Percentiles rank a stretch among this genome's conserved stretches.
phyloP scores from a whole-genome alignment of 2,329 filamentous ascomycete genomes.

The Aureobasidium sp. region DNA sequence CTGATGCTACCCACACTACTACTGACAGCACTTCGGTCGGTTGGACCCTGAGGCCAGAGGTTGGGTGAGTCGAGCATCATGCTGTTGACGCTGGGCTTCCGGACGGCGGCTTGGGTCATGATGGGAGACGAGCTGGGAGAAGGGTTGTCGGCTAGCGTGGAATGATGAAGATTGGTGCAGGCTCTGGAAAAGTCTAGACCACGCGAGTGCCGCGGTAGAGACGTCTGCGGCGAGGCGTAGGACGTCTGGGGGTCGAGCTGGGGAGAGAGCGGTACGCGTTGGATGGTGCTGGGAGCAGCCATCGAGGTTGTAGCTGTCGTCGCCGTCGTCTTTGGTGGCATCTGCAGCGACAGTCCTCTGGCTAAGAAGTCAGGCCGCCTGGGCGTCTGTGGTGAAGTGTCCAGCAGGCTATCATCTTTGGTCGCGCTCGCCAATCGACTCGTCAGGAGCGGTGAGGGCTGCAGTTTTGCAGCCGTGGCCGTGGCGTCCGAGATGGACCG shows the following conservation, averaged over 20 bases:
- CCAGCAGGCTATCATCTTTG: slow-evolving; percentile 41
- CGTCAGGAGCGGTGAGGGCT: slow-evolving; percentile 40
- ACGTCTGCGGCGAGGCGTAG: slow-evolving; percentile 80
- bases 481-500: slow-evolving; percentile 40
- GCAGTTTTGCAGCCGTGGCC: slow-evolving; percentile 27
- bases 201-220: slow-evolving; percentile 79
- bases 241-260: slow-evolving; percentile 78
- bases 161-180: slow-evolving; percentile 91
- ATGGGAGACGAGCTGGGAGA: slow-evolving; percentile 88
- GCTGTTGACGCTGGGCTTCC: slow-evolving; percentile 38
- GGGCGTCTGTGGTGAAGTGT: slow-evolving; percentile 52
- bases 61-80: slow-evolving; percentile 58
- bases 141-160: slow-evolving; percentile 79
- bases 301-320: slow-evolving; percentile 28
- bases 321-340: slow-evolving; percentile 50
- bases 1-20: slow-evolving; percentile 77
- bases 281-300: slow-evolving; percentile 42
- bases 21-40: slow-evolving; percentile 65
- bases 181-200: slow-evolving; percentile 90
- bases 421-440: slow-evolving; percentile 31
- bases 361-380: slow-evolving; percentile 57
- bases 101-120: slow-evolving; percentile 56
- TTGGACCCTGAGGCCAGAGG: slow-evolving; percentile 31
- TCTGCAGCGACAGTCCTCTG: slow-evolving; percentile 62
- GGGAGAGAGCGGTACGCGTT: slow-evolving; percentile 67